A percentile compares a stretch with the other conserved stretches of the same genome.
phyloP scores from a whole-genome alignment of 106 monocot species.

The Allium sativum region DNA sequence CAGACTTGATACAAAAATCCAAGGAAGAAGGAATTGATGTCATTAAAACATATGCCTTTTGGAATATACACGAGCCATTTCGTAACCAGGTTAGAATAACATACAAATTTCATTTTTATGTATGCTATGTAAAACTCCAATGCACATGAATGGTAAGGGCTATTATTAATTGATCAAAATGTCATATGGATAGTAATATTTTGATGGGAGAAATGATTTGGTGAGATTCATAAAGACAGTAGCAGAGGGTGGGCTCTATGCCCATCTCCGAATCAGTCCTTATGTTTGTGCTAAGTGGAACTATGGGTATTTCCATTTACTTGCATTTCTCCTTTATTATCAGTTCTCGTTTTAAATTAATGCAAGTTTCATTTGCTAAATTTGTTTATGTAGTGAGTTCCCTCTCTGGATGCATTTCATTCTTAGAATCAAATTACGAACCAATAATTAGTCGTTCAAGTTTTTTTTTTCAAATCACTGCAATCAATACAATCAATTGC shows the following conservation, averaged over 20 bases:
- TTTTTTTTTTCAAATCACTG: background rate
- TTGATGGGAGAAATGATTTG: conserved; percentile 80
- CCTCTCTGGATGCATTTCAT: conserved; percentile 95
- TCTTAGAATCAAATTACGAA: conserved; percentile 86
- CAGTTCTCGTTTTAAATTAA: background rate
- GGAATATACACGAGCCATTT: conserved; percentile 73
- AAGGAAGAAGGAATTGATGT: conserved; percentile 71
- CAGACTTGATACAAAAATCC: conserved; percentile 57
- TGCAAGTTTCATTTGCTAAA: background rate
- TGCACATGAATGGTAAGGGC: background rate
- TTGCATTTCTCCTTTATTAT: background rate
- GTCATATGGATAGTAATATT: conserved; percentile 49
- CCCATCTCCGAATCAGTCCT: conserved; percentile 83
- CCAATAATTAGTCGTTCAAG: conserved; percentile 85
- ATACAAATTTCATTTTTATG: background rate
- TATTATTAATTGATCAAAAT: background rate
- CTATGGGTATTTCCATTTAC: conserved; percentile 43
- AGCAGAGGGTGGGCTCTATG: conserved; percentile 73
- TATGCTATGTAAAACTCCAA: background rate
- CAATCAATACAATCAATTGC: background rate
- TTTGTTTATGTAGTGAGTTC: conserved; percentile 55
- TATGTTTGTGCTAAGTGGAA: conserved; percentile 98
- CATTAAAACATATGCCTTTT: conserved; percentile 67
- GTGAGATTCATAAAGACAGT: conserved; percentile 74
- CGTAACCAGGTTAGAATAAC: conserved; percentile 18